Percentiles rank a stretch among this genome's conserved stretches.
Conservation (phyloP, 805 yeast species). For the Yamadazyma philogaea region DNA sequence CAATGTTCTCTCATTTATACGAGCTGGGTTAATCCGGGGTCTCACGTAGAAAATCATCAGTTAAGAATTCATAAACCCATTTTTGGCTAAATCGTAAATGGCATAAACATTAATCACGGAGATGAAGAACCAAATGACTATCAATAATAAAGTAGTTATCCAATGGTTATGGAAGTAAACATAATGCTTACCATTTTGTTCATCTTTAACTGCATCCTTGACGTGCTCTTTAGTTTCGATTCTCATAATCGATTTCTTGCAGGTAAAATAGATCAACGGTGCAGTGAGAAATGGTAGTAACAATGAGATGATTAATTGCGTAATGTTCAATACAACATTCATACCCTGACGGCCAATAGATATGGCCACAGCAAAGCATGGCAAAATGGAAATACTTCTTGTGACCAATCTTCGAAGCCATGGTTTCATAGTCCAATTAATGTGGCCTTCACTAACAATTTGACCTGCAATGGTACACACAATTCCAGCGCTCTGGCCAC, state of each 20-base stretch:
- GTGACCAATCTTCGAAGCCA: slow-evolving; percentile 79
- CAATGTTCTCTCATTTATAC: no score
- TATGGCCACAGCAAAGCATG: slow-evolving; percentile 71
- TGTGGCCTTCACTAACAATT: slow-evolving; percentile 86
- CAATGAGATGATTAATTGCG: slow-evolving; percentile 81
- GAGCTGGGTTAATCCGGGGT: no score
- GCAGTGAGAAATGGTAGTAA: slow-evolving; percentile 81
- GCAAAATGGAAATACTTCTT: slow-evolving; percentile 73
- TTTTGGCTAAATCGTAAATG: slow-evolving; percentile 37
- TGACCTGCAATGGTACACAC: slow-evolving; percentile 94
- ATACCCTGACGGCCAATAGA: slow-evolving; percentile 73
- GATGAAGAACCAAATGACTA: slow-evolving; percentile 67
- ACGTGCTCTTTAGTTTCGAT: slow-evolving; percentile 36
- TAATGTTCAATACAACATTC: slow-evolving; percentile 69
- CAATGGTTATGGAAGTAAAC: slow-evolving; percentile 63
- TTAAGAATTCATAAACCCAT: slow-evolving; percentile 24
- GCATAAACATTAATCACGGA: slow-evolving; percentile 69
- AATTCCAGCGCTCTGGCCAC: slow-evolving; percentile 90
- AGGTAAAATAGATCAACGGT: slow-evolving; percentile 81
- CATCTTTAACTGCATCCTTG: slow-evolving; percentile 15
- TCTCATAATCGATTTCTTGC: slow-evolving; percentile 64
- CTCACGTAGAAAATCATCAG: no score
- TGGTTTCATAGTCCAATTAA: slow-evolving; percentile 77
- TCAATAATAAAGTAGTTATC: slow-evolving; percentile 50
- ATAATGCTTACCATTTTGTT: slow-evolving; percentile 19